Base-by-base conservation (phyloP, 2,329 filamentous ascomycete genomes). In the Ophiocordyceps australis region DNA sequence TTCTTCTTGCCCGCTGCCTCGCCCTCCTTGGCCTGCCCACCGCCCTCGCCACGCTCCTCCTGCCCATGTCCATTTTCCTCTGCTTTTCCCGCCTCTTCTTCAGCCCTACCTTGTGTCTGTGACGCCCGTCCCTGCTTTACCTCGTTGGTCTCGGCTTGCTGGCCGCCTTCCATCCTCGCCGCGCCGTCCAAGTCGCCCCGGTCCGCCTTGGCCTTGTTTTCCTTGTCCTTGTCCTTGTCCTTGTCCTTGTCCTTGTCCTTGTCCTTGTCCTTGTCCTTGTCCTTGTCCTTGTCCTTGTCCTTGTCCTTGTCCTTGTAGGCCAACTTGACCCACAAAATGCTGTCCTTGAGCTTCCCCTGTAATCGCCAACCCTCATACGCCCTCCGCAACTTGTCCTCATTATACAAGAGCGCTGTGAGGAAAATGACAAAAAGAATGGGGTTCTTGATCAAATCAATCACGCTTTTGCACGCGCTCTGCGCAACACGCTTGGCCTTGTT, bases 361-460 rank as follows among this genome's bases (percentile, higher is more conserved):
- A 29, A 38, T 12, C 46, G 39, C 20, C 45, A 38, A 4, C 48
- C 43, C 24, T 47, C 46, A 22, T 52, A 50, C 18, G 47, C 49
- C 20, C 50, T 46, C 5, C 57, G 44, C 7, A 57, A 42, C 23
- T 61, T 57, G 31, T 62, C 57, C 30, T 59, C 48, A 17, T 59
- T 51, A 26, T 55, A 55, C 5, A 62, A 35, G 5, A 61, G 31
- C 9, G 48, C 41, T 7, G 50, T 35, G n/a, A 57, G 35, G 14
- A 64, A 43, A 11, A 65, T 35, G 3, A 63, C 38, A 6, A 65
- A 51, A 7, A 64, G 44, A 8, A 61, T 51, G 1, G 65, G 65
- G 31, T 71, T 71, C 28, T 53, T 59, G 22, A 73, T 40, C 9
- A 73, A 57, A 22, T 72, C 65, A 6, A 62, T 41, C 7, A 67